Conservation (phyloP, 2,329 filamentous ascomycete genomes). For the Fusarium coffeatum region DNA sequence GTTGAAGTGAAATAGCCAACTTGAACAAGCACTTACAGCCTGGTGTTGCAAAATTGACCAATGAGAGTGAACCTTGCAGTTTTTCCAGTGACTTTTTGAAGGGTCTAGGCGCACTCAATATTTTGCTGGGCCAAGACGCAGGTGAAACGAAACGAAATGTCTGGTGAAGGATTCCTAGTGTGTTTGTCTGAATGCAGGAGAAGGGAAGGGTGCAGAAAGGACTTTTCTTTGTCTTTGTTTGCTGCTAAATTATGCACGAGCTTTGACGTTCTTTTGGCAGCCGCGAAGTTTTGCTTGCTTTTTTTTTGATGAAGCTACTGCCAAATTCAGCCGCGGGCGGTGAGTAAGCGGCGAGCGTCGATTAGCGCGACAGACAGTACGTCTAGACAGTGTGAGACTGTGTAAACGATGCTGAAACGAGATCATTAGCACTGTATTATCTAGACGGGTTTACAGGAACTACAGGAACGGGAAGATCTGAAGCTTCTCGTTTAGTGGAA, state of each 20-base stretch:
- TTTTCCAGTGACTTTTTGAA: conserved; percentile 10
- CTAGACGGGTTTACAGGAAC: not conserved
- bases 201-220: conserved; percentile 10
- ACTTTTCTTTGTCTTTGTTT: conserved; percentile 28
- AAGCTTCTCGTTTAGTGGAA: not conserved
- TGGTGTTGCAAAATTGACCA: conserved; percentile 13
- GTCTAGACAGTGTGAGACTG: not conserved
- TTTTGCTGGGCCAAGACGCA: conserved; percentile 5
- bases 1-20: conserved; percentile 3
- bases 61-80: conserved; percentile 4
- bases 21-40: conserved; percentile 30
- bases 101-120: conserved; percentile 11
- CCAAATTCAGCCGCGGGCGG: conserved; percentile 45
- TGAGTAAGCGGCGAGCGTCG: conserved; percentile 46
- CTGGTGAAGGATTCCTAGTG: not conserved
- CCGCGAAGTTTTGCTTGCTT: conserved; percentile 39
- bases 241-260: conserved; percentile 20
- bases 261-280: conserved; percentile 14
- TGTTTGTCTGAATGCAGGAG: not conserved
- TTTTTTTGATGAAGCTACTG: conserved; percentile 36
- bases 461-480: not conserved
- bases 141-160: not conserved
- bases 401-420: accelerated
- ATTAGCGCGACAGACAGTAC: conserved; percentile 21
- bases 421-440: not conserved